These are phyloP conservation scores for Exserohilum rostratum DNA, from an alignment of 2,329 filamentous ascomycete genomes.

Conservation along the genomic window DNA sequence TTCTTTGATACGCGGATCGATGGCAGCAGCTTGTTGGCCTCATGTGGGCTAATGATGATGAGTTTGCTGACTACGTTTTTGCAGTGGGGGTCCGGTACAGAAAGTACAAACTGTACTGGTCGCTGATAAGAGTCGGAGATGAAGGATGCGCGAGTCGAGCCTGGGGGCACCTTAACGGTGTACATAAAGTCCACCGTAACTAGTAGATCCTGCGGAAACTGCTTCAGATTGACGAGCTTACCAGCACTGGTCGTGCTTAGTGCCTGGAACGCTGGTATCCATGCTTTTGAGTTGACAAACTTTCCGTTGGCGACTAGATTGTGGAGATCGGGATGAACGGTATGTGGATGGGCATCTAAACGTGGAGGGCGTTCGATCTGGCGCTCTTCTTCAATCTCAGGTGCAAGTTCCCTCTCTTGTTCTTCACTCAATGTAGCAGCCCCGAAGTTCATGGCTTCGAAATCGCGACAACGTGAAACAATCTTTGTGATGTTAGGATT, in stretches of 20 bases:
- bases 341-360: slow-evolving; percentile 51
- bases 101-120: slow-evolving; percentile 62
- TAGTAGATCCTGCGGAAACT: slow-evolving; percentile 52
- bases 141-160: neutral
- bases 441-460: slow-evolving; percentile 37
- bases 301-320: slow-evolving; percentile 50
- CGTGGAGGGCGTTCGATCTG: slow-evolving; percentile 58
- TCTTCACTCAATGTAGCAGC: slow-evolving; percentile 63
- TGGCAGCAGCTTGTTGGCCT: slow-evolving; percentile 61
- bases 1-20: slow-evolving; percentile 43
- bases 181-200: slow-evolving; percentile 59
- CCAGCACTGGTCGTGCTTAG: slow-evolving; percentile 53
- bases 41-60: slow-evolving; percentile 66
- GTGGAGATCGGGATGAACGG: slow-evolving; percentile 52
- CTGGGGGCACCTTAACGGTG: slow-evolving; percentile 49
- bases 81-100: slow-evolving; percentile 17
- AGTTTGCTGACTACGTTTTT: slow-evolving; percentile 27
- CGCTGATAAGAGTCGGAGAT: slow-evolving; percentile 52
- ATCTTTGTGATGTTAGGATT: slow-evolving; percentile 30
- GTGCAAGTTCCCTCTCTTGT: slow-evolving; percentile 70
- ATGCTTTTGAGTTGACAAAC: slow-evolving; percentile 43
- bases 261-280: slow-evolving; percentile 55
- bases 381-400: slow-evolving; percentile 67
- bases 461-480: slow-evolving; percentile 26
- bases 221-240: slow-evolving; percentile 33